Evolutionary conservation across 1,139 yeast species (phyloP).

Genomic region (Sugiyamaella sp.): DNA sequence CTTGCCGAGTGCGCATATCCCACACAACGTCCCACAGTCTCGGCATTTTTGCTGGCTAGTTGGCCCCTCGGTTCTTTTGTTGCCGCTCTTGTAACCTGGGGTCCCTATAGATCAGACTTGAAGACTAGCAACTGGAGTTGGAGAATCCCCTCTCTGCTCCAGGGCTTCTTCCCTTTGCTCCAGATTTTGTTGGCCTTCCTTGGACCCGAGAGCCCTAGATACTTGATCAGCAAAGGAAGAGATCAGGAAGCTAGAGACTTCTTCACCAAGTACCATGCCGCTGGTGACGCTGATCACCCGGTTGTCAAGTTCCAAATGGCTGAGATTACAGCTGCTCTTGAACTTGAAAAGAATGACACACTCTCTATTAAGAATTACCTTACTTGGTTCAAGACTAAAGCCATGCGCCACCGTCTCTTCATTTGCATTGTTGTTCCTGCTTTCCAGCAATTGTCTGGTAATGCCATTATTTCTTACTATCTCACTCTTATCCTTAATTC

Average conservation of each 20-base stretch:
- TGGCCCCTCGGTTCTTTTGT: constrained; percentile 58
- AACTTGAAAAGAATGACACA: constrained; percentile 18
- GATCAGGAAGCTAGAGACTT: constrained; percentile 50
- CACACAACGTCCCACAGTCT: constrained; percentile 49
- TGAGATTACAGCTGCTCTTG: constrained; percentile 25
- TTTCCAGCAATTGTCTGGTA: constrained; percentile 23
- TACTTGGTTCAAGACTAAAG: constrained; percentile 29
- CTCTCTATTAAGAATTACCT: constrained; percentile 34
- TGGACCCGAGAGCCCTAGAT: constrained; percentile 75
- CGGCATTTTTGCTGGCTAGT: constrained; percentile 53
- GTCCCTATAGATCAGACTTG: constrained; percentile 40
- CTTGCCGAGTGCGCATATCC: constrained; percentile 48
- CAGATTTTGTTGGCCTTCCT: constrained; percentile 57
- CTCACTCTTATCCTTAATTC: constrained; percentile 26
- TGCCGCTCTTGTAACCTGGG: constrained; percentile 59
- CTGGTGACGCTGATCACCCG: constrained; percentile 28
- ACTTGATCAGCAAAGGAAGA: constrained; percentile 52
- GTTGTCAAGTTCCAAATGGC: constrained; percentile 24
- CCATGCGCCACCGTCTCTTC: constrained; percentile 22
- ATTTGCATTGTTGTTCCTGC: constrained; percentile 23
- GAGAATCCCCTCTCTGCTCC: constrained; percentile 51
- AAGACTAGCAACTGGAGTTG: constrained; percentile 45
- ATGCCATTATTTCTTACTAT: constrained; percentile 30
- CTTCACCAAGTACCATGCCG: constrained; percentile 33
- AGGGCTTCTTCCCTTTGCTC: constrained; percentile 48